These are phyloP conservation scores for Endogone sp. DNA, from an alignment of 192 early-diverging fungal genomes.

Conservation along the genomic window DNA sequence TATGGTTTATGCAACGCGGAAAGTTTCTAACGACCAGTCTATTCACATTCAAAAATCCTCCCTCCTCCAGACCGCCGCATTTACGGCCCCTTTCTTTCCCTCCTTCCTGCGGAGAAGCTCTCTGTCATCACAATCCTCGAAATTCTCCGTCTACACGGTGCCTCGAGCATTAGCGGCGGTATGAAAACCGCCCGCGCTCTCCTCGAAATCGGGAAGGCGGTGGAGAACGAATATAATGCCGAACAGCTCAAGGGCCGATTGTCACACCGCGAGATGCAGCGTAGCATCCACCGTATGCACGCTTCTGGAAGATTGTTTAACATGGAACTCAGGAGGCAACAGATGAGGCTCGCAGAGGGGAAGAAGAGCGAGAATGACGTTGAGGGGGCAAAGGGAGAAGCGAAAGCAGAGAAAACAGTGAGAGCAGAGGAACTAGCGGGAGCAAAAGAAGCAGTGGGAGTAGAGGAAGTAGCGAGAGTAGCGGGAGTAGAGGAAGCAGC, in stretches of 20 bases:
- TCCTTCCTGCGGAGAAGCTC: conserved; percentile 67
- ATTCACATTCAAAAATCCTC: no score
- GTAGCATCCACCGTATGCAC: conserved; percentile 65
- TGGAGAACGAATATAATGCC: conserved; percentile 83
- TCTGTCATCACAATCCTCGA: conserved; percentile 84
- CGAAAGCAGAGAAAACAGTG: no score
- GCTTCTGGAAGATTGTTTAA: conserved; percentile 77
- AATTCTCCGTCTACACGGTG: conserved; percentile 59
- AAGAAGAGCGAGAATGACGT: conserved; percentile 20
- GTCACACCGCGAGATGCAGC: conserved; percentile 52
- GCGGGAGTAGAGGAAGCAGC: no score
- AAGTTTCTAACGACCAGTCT: no score
- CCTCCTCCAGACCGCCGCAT: conserved; percentile 44
- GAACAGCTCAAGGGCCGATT: conserved; percentile 68
- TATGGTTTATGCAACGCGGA: no score
- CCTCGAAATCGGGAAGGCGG: conserved; percentile 62
- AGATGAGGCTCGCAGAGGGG: conserved; percentile 52
- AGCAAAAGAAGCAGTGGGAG: no score
- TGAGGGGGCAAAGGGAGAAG: no score
- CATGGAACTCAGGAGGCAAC: conserved; percentile 68
- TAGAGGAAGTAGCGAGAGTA: no score
- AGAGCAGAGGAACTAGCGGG: no score
- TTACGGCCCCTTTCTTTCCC: conserved; percentile 61
- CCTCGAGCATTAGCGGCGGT: conserved; percentile 42
- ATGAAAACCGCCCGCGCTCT: conserved; percentile 55